Evolutionary conservation across 345 rosid genomes (phyloP), one percentile per base, ranked within the genome.

Genomic region (Euclidium syriacum): DNA sequence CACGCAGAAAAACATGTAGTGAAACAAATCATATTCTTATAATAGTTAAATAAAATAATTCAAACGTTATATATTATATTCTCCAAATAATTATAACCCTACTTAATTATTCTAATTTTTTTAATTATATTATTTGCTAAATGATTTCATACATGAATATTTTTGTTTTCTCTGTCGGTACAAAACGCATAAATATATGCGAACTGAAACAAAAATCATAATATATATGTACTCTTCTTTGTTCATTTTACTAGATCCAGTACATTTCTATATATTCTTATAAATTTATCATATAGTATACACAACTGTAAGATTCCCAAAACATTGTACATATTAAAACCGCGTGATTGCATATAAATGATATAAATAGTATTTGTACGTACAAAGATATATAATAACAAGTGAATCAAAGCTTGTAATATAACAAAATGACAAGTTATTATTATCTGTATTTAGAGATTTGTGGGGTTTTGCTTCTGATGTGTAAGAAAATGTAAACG

Each of bases 281-380:
- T n/a, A n/a, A n/a, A n/a, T 5, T 17, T 15, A 55, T 2, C 10
- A 23, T 7, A 48, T 17, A 56, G 15, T 7, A 48, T 17, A 56
- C 12, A 58, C 72, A 67, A 58, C 72, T 67, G 72, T 67, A 48
- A 49, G 64, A 49, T 57, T 67, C 58, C 51, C 22, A 49, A 29
- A 38, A 35, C 2, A 46, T 36, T 12, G 67, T 42, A 66, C 71
- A 25, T 25, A 4, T 3, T 12, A 27, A 58, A 67, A 52, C 66
- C 72, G 66, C 72, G 72, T 58, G 3, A 50, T 8, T 50, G 42
- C 51, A 35, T 18, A 22, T 7, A 40, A 65, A 18, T 11, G 29
- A 25, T 26, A 29, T 15, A 42, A 53, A 19, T 23, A 46, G 42
- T 43, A 54, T 46, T 6, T 20, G 32, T 33, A 32, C 18, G 32